Percentiles rank a stretch among this genome's conserved stretches.
phyloP scores from a whole-genome alignment of 352 stramenopile genomes.

The Phytophthora tubulina region DNA sequence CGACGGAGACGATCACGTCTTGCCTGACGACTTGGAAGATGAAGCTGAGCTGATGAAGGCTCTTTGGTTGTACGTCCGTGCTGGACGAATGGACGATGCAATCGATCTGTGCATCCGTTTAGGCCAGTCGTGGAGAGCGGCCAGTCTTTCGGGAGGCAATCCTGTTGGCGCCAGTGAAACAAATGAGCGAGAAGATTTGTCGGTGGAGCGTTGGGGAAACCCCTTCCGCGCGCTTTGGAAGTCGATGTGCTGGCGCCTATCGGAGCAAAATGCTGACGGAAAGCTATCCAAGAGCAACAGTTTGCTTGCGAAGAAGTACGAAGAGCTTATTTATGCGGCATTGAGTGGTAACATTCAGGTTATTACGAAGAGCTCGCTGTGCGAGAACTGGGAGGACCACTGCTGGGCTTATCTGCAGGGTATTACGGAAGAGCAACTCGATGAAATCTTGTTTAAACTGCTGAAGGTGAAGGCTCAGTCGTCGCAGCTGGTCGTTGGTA shows the following conservation, averaged over 20 bases:
- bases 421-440: slow-evolving; percentile 76
- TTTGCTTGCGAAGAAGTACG: slow-evolving; percentile 72
- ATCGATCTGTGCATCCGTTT: slow-evolving; percentile 80
- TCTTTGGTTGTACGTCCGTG: slow-evolving; percentile 80
- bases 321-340: slow-evolving; percentile 83
- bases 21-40: slow-evolving; percentile 84
- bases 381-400: slow-evolving; percentile 87
- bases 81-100: slow-evolving; percentile 69
- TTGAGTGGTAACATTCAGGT: slow-evolving; percentile 79
- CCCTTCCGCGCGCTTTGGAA: slow-evolving; percentile 88
- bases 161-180: slow-evolving; percentile 65
- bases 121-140: slow-evolving; percentile 82
- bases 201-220: slow-evolving; percentile 83
- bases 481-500: slow-evolving; percentile 77
- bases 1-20: slow-evolving; percentile 67
- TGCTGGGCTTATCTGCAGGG: slow-evolving; percentile 83
- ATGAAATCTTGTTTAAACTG: slow-evolving; percentile 74
- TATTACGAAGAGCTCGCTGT: slow-evolving; percentile 73
- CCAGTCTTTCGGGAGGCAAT: slow-evolving; percentile 74
- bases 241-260: slow-evolving; percentile 86
- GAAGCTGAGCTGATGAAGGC: slow-evolving; percentile 80
- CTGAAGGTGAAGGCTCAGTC: slow-evolving; percentile 82
- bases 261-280: slow-evolving; percentile 50
- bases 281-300: slow-evolving; percentile 76
- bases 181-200: slow-evolving; percentile 56